These are phyloP conservation scores for Microthlaspi erraticum DNA, from an alignment of 345 rosid genomes.

Conservation along the genomic window DNA sequence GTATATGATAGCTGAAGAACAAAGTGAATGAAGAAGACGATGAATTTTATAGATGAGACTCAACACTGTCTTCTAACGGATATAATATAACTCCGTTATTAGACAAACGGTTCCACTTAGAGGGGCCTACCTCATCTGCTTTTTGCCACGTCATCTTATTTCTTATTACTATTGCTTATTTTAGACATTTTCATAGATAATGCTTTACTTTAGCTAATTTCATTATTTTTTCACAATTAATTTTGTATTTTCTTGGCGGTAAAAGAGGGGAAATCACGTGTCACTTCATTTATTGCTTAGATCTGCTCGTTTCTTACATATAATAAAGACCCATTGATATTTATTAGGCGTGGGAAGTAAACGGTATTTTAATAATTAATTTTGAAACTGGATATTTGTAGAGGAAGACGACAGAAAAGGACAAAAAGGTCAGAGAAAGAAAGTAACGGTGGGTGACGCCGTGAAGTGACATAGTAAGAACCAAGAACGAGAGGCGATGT, in stretches of 20 bases:
- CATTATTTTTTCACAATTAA: not conserved
- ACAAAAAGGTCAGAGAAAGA: not conserved
- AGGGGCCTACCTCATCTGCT: constrained; percentile 22
- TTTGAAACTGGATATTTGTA: not conserved
- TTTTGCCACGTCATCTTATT: constrained; percentile 3
- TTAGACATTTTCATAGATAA: not conserved
- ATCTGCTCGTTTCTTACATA: not conserved
- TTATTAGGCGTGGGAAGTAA: constrained; percentile 10
- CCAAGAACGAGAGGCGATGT: not conserved
- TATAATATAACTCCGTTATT: constrained; percentile 21
- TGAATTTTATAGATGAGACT: constrained; percentile 23
- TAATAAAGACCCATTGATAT: not conserved
- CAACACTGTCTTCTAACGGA: constrained; percentile 11
- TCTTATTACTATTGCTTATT: not conserved
- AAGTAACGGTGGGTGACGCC: constrained; percentile 25
- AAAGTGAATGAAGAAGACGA: constrained; percentile 26
- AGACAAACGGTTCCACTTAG: constrained; percentile 27
- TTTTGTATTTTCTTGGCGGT: constrained; percentile 7
- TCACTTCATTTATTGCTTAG: constrained; percentile 1
- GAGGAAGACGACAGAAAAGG: not conserved
- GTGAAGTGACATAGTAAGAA: not conserved
- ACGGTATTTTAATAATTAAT: not conserved
- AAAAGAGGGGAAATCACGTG: constrained; percentile 8
- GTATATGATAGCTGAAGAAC: constrained; percentile 13
- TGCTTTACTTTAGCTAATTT: not conserved